Conservation (phyloP, 2,329 filamentous ascomycete species). For the Fusarium sp. region DNA sequence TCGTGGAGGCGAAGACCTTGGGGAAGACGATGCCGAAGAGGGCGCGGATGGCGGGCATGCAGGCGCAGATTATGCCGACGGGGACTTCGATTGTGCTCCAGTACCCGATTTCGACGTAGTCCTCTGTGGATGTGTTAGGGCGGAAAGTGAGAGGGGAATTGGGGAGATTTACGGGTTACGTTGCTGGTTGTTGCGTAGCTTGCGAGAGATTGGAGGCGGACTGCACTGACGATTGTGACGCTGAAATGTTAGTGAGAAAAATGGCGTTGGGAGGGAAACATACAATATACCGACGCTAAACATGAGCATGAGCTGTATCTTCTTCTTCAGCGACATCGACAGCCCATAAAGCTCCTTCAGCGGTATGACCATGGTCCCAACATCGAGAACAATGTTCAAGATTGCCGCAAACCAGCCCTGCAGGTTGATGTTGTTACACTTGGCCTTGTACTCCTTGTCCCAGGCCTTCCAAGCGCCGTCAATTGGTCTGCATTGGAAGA, state of each 20-base stretch:
- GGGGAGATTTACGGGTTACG: neutral
- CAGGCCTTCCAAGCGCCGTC: constrained; percentile 59
- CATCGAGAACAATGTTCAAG: constrained; percentile 59
- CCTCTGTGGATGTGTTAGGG: constrained; percentile 22
- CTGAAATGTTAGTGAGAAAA: neutral
- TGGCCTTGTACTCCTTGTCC: constrained; percentile 54
- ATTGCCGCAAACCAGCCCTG: constrained; percentile 59
- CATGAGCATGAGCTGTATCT: constrained; percentile 23
- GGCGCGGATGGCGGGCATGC: constrained; percentile 40
- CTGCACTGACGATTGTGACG: constrained; percentile 10
- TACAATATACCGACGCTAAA: constrained; percentile 21
- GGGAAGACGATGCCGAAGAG: constrained; percentile 29
- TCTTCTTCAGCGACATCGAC: constrained; percentile 7
- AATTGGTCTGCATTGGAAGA: constrained; percentile 60
- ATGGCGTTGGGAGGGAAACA: accelerated
- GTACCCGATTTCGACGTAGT: constrained; percentile 37
- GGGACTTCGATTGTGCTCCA: constrained; percentile 46
- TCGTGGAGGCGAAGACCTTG: constrained; percentile 23
- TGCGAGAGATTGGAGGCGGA: constrained; percentile 9
- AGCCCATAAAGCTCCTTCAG: constrained; percentile 3
- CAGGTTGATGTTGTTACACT: constrained; percentile 57
- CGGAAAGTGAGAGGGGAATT: accelerated
- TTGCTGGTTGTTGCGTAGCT: constrained; percentile 20
- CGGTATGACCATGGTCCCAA: constrained; percentile 38
- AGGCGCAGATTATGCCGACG: constrained; percentile 44